Evolutionary conservation across 139 green algal species (phyloP).

Genomic region (Chara braunii): DNA sequence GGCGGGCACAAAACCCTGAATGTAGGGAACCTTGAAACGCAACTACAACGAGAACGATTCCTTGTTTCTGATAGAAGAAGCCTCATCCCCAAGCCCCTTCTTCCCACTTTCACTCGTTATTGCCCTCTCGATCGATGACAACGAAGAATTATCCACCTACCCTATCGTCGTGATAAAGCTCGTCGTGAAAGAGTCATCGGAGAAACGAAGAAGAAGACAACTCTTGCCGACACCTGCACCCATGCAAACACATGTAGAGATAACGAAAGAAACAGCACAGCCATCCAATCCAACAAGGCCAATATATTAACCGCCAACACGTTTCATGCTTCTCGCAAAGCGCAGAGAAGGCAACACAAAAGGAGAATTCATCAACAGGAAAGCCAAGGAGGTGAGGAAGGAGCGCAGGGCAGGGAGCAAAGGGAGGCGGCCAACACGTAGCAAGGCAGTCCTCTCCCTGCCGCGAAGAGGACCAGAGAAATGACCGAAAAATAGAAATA

Average conservation of each 20-base stretch:
- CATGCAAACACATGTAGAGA: slow-evolving; percentile 83
- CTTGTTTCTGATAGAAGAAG: too few species aligned
- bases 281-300: background rate
- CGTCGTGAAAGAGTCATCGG: slow-evolving; percentile 90
- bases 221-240: slow-evolving; percentile 89
- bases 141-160: slow-evolving; percentile 41
- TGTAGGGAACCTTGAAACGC: too few species aligned
- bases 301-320: background rate
- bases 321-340: too few species aligned
- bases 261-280: background rate
- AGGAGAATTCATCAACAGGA: slow-evolving; percentile 2
- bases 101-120: too few species aligned
- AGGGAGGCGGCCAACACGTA: too few species aligned
- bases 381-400: background rate
- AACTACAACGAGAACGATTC: too few species aligned
- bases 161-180: slow-evolving; percentile 98
- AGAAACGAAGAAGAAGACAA: slow-evolving; percentile 89
- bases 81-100: too few species aligned
- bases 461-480: too few species aligned
- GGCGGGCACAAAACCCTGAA: too few species aligned
- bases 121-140: too few species aligned
- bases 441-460: too few species aligned
- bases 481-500: too few species aligned
- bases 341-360: background rate
- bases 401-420: background rate